Evolutionary conservation across 179 eudicot genomes (phyloP).

Genomic region (Camellia oleifera): DNA sequence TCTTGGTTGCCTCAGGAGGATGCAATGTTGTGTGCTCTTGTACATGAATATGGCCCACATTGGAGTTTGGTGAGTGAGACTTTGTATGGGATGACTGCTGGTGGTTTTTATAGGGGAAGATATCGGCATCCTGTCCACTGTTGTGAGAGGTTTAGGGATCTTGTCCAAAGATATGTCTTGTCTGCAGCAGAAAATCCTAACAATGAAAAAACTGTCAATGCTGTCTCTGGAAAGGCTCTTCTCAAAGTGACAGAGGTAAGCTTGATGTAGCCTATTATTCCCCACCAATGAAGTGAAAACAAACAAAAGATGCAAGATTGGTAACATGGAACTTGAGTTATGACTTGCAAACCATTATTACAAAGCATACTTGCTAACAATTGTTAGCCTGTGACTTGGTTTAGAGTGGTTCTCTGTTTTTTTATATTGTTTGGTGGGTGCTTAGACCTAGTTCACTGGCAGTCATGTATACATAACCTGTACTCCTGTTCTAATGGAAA

Average conservation of each 20-base stretch:
- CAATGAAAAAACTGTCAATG: constrained; percentile 62
- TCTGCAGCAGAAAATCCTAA: constrained; percentile 52
- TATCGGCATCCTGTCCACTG: constrained; percentile 85
- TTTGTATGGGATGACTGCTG: constrained; percentile 79
- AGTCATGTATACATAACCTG: not conserved
- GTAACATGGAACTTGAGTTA: not conserved
- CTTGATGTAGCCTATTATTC: constrained; percentile 2
- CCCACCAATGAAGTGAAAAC: not conserved
- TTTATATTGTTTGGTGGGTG: not conserved
- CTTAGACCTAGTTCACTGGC: not conserved
- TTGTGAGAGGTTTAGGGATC: constrained; percentile 96
- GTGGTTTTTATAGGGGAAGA: constrained; percentile 86
- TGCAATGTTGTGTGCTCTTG: constrained; percentile 81
- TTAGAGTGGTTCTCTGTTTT: constrained; percentile 9
- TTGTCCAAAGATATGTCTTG: constrained; percentile 65
- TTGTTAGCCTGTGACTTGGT: not conserved
- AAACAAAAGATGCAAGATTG: not conserved
- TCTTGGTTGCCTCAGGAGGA: constrained; percentile 88
- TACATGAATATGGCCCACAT: constrained; percentile 88
- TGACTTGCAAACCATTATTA: not conserved
- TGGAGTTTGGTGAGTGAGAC: constrained; percentile 93
- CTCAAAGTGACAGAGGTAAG: constrained; percentile 93
- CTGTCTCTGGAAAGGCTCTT: constrained; percentile 64
- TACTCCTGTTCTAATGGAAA: not conserved
- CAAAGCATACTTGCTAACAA: not conserved